Evolutionary conservation across 345 rosid genomes (phyloP).

Genomic region (Rhodamnia rubescens): DNA sequence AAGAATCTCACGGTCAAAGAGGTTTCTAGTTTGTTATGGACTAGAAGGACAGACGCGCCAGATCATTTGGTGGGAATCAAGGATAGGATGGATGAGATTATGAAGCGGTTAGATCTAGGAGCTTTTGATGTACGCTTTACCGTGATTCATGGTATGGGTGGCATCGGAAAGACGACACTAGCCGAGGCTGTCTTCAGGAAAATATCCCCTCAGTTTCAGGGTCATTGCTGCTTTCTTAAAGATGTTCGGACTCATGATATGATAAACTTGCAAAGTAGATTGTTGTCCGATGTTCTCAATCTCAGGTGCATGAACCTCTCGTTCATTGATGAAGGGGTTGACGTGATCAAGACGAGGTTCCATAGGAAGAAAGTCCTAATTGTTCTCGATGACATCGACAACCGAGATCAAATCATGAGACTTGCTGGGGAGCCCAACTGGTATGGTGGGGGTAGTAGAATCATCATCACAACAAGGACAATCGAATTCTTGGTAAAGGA

Average conservation of each 20-base stretch:
- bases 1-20: not conserved
- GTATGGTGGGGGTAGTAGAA: not conserved
- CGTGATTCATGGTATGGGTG: not conserved
- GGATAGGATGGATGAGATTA: too few species aligned
- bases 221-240: not conserved
- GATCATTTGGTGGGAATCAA: too few species aligned
- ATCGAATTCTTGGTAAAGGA: not conserved
- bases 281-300: not conserved
- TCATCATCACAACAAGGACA: not conserved
- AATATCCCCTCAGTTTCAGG: not conserved
- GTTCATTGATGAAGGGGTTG: not conserved
- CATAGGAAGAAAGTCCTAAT: not conserved
- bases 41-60: too few species aligned
- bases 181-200: not conserved
- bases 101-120: too few species aligned
- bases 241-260: not conserved
- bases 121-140: too few species aligned
- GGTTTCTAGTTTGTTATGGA: not conserved
- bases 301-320: not conserved
- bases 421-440: not conserved
- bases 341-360: not conserved
- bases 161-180: not conserved
- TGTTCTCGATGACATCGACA: not conserved
- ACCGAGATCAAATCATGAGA: not conserved
- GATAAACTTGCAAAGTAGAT: not conserved